These are phyloP conservation scores for Penicillium cataractarum DNA, from an alignment of 495 filamentous ascomycete genomes.

Conservation along the genomic window DNA sequence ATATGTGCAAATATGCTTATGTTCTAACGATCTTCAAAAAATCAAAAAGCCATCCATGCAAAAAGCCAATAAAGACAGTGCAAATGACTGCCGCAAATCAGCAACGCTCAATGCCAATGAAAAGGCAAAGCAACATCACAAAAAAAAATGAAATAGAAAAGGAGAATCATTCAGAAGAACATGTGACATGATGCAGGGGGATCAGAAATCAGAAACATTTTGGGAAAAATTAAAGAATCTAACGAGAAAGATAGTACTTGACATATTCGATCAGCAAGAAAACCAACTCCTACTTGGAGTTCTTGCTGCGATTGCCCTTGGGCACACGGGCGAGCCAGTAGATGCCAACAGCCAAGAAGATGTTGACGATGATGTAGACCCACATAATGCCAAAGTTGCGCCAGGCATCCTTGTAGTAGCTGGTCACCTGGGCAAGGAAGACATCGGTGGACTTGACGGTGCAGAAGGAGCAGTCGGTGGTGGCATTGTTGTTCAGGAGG, in stretches of 20 bases:
- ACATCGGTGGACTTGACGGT: conserved; percentile 59
- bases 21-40: background rate
- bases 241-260: background rate
- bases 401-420: conserved; percentile 65
- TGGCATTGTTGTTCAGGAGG: conserved; percentile 54
- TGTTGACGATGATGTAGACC: conserved; percentile 74
- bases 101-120: background rate
- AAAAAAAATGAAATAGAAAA: background rate
- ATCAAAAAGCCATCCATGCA: background rate
- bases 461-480: conserved; percentile 65
- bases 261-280: conserved; percentile 1
- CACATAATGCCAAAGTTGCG: conserved; percentile 70
- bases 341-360: conserved; percentile 65
- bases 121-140: background rate
- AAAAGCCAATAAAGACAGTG: background rate
- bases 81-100: background rate
- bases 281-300: conserved; percentile 10
- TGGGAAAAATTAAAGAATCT: background rate
- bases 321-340: conserved; percentile 83
- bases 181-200: background rate
- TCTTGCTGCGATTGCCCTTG: conserved; percentile 55
- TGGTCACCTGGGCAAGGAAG: conserved; percentile 56
- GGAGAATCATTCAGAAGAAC: background rate
- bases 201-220: too few relatives aligned
- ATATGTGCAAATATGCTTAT: background rate